Conservation (phyloP, 2,329 filamentous ascomycete species). For the Penicillium sp. region DNA sequence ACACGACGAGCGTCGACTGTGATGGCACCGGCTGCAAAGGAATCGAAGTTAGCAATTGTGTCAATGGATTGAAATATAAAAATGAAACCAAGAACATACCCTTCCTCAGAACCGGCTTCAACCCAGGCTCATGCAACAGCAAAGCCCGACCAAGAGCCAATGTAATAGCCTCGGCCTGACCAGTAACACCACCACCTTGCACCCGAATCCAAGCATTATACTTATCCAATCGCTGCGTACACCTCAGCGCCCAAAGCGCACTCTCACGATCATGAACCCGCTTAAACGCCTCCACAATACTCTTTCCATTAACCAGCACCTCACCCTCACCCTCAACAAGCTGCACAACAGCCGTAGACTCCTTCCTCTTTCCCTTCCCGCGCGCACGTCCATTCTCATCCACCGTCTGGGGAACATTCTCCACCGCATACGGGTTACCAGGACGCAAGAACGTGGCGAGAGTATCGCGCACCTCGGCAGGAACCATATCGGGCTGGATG, state of each 20-base stretch:
- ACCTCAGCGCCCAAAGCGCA: slow-evolving; percentile 84
- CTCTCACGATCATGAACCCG: slow-evolving; percentile 93
- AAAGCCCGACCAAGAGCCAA: slow-evolving; percentile 85
- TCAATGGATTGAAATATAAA: background rate
- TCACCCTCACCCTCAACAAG: slow-evolving; percentile 92
- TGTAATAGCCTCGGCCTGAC: slow-evolving; percentile 92
- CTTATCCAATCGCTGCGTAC: slow-evolving; percentile 81
- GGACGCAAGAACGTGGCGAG: slow-evolving; percentile 71
- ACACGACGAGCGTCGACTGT: slow-evolving; percentile 88
- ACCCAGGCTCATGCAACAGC: slow-evolving; percentile 82
- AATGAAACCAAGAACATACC: slow-evolving; percentile 60
- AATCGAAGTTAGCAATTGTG: slow-evolving; percentile 23
- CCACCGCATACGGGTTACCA: slow-evolving; percentile 68
- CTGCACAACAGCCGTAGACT: slow-evolving; percentile 78
- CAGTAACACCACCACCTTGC: slow-evolving; percentile 84
- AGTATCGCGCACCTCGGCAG: slow-evolving; percentile 64
- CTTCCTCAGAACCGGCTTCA: slow-evolving; percentile 84
- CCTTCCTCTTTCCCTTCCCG: slow-evolving; percentile 83
- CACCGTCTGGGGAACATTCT: slow-evolving; percentile 61
- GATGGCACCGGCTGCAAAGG: slow-evolving; percentile 74
- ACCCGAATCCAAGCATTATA: slow-evolving; percentile 94
- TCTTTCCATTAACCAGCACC: slow-evolving; percentile 84
- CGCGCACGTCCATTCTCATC: slow-evolving; percentile 77
- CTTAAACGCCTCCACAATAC: slow-evolving; percentile 76
- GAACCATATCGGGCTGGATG: slow-evolving; percentile 77